phyloP scores from a whole-genome alignment of 2,329 filamentous ascomycete species.

The Trichoderma simmonsii region DNA sequence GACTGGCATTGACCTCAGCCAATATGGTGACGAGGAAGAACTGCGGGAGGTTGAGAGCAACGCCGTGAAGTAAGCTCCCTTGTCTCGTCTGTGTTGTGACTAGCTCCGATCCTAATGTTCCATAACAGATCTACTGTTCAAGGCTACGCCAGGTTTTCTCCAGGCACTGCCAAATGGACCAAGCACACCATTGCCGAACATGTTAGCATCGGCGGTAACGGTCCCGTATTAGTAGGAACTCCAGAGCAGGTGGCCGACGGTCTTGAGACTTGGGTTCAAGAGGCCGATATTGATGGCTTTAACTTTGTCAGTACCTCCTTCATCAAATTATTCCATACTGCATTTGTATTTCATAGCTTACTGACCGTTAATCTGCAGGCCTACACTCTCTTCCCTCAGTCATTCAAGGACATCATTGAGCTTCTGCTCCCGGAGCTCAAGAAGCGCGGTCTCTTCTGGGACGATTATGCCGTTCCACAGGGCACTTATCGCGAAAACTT shows the following conservation, averaged over 20 bases:
- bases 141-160: constrained; percentile 53
- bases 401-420: constrained; percentile 66
- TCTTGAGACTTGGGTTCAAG: constrained; percentile 38
- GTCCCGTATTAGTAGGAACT: constrained; percentile 62
- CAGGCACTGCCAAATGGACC: constrained; percentile 65
- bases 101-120: neutral
- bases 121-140: constrained; percentile 49
- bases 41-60: constrained; percentile 60
- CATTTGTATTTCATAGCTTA: neutral
- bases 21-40: constrained; percentile 64
- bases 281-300: constrained; percentile 66
- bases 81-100: too few species aligned
- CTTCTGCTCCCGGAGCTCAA: constrained; percentile 62
- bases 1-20: constrained; percentile 57
- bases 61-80: constrained; percentile 46
- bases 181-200: constrained; percentile 67
- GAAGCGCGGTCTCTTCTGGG: constrained; percentile 56
- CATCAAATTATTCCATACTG: too few species aligned
- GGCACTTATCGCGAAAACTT: constrained; percentile 62
- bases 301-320: constrained; percentile 56
- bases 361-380: constrained; percentile 36
- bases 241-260: constrained; percentile 33
- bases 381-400: constrained; percentile 64
- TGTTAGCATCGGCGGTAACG: constrained; percentile 65
- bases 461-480: constrained; percentile 50